A percentile compares a stretch with the other conserved stretches of the same genome.
phyloP scores from a whole-genome alignment of 2,329 filamentous ascomycete species.

The Aspergillus quadrilineatus region DNA sequence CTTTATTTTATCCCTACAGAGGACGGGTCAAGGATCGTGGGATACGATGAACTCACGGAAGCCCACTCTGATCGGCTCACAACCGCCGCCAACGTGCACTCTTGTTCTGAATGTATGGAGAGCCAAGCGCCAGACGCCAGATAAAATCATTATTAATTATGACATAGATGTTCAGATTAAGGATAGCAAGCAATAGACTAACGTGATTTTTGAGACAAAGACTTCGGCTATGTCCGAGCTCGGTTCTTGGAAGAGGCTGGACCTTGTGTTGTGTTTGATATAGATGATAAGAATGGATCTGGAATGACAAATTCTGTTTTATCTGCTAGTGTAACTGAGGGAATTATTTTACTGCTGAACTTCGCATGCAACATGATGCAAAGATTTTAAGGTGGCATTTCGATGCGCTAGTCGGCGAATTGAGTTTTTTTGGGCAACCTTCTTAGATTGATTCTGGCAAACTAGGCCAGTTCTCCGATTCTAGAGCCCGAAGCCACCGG shows the following conservation, averaged over 20 bases:
- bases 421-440: background rate
- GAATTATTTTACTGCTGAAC: background rate
- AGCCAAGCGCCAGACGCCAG: background rate
- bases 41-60: background rate
- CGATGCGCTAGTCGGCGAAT: background rate
- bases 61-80: background rate
- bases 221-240: background rate
- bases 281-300: background rate
- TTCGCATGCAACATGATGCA: background rate
- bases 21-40: background rate
- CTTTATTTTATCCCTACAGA: background rate
- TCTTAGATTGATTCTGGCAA: background rate
- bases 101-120: background rate
- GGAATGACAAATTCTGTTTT: background rate
- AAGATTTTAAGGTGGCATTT: background rate
- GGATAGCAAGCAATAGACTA: too few species aligned
- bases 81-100: background rate
- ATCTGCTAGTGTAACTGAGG: background rate
- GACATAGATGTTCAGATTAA: background rate
- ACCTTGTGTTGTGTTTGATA: background rate
- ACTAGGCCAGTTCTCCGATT: slow-evolving; percentile 2
- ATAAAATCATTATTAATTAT: background rate
- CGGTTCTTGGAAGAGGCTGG: background rate
- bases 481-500: background rate
- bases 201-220: background rate